Conservation (phyloP, 2,329 filamentous ascomycete genomes). For the Fusarium oligoseptatum region DNA sequence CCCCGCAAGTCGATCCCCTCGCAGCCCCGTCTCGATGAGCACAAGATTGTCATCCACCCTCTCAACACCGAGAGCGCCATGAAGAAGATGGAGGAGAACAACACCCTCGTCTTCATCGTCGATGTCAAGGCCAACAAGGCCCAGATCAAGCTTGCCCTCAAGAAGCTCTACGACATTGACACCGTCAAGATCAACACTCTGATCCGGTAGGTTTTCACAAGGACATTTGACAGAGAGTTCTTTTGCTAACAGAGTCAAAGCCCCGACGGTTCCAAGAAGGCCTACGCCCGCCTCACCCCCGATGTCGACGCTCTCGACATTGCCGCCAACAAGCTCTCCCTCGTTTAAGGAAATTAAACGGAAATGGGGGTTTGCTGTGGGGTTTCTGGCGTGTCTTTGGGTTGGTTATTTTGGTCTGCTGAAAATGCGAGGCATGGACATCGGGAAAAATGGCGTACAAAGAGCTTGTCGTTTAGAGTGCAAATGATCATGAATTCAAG, state of each 20-base stretch:
- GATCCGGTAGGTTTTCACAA: conserved; percentile 74
- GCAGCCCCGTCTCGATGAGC: conserved; percentile 92
- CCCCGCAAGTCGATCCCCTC: conserved; percentile 95
- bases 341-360: conserved; percentile 77
- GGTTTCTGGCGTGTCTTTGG: conserved; percentile 54
- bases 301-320: conserved; percentile 99
- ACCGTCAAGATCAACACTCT: conserved; percentile 99
- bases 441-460: conserved; percentile 54
- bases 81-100: conserved; percentile 99
- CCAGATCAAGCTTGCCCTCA: conserved; percentile 97
- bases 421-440: conserved; percentile 55
- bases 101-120: conserved; percentile 98
- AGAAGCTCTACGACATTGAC: conserved; percentile 99
- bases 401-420: conserved; percentile 53
- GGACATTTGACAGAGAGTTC: no score
- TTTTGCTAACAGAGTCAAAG: conserved; percentile 59
- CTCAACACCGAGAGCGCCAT: conserved; percentile 99
- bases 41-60: conserved; percentile 97
- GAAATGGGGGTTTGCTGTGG: conserved; percentile 34
- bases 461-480: conserved; percentile 52
- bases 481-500: conserved; percentile 54
- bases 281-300: conserved; percentile 92
- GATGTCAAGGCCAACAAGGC: conserved; percentile 99
- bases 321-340: conserved; percentile 97
- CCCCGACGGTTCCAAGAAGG: conserved; percentile 98